Percentiles rank a stretch among this genome's conserved stretches.
phyloP scores from a whole-genome alignment of 768 basidiomycete species.

The Coprinopsis cinerea region DNA sequence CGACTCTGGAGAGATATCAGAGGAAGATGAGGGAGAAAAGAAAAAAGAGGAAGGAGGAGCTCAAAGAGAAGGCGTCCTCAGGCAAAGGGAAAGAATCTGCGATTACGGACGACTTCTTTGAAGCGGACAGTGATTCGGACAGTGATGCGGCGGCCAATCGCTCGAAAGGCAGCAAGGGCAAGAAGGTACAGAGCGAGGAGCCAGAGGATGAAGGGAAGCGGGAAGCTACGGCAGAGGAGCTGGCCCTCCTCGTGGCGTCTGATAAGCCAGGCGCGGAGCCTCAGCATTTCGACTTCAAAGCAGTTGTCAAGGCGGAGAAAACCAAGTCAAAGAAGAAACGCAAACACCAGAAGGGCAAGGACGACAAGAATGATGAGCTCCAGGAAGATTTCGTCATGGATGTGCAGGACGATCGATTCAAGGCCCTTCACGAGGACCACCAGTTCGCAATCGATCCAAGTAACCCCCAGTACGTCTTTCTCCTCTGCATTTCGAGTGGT shows the following conservation, averaged over 20 bases:
- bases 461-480: constrained; percentile 76
- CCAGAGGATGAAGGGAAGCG: constrained; percentile 19
- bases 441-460: constrained; percentile 94
- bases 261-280: constrained; percentile 50
- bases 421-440: constrained; percentile 81
- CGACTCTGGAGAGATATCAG: constrained; percentile 84
- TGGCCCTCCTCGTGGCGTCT: constrained; percentile 55
- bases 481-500: background rate
- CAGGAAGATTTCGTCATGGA: constrained; percentile 83
- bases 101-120: constrained; percentile 75
- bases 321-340: constrained; percentile 38
- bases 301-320: constrained; percentile 85
- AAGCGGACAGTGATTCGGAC: constrained; percentile 38
- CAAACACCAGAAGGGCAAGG: constrained; percentile 31
- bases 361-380: constrained; percentile 47
- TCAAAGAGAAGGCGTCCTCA: constrained; percentile 31
- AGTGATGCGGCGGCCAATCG: constrained; percentile 17
- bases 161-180: constrained; percentile 18
- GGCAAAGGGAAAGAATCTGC: constrained; percentile 18
- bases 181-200: constrained; percentile 12
- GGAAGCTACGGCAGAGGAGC: constrained; percentile 55
- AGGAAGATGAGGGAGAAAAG: constrained; percentile 87
- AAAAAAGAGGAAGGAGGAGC: constrained; percentile 70
- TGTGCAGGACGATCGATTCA: constrained; percentile 84
- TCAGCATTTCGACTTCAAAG: constrained; percentile 86